phyloP scores from a whole-genome alignment of 148 eudicot genomes.

The Amaranthus cruentus region DNA sequence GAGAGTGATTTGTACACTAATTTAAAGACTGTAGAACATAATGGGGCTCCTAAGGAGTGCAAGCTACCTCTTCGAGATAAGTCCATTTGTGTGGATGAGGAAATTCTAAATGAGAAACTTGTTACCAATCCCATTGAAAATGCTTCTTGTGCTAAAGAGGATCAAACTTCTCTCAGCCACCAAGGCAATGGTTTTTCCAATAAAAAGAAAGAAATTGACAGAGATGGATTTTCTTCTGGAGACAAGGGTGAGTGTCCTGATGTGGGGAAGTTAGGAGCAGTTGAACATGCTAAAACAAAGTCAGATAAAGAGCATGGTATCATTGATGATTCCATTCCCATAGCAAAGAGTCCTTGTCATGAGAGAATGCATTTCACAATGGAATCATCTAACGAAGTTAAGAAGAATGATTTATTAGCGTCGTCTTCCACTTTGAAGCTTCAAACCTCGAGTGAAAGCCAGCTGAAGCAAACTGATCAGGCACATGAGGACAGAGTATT shows the following conservation, averaged over 20 bases:
- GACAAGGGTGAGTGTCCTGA: slow-evolving; percentile 31
- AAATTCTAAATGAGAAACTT: slow-evolving; percentile 30
- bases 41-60: slow-evolving; percentile 39
- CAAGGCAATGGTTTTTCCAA: slow-evolving; percentile 35
- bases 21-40: slow-evolving; percentile 32
- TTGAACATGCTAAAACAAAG: slow-evolving; percentile 29
- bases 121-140: slow-evolving; percentile 30
- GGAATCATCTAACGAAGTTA: slow-evolving; percentile 32
- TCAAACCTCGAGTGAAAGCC: slow-evolving; percentile 36
- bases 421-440: slow-evolving; percentile 34
- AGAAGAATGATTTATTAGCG: slow-evolving; percentile 18
- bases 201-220: slow-evolving; percentile 29
- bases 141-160: slow-evolving; percentile 27
- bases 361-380: slow-evolving; percentile 23
- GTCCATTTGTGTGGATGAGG: slow-evolving; percentile 32
- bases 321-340: slow-evolving; percentile 25
- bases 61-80: slow-evolving; percentile 27
- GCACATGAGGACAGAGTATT: slow-evolving; percentile 79
- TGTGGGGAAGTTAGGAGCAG: slow-evolving; percentile 30
- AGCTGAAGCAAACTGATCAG: slow-evolving; percentile 39
- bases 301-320: slow-evolving; percentile 29
- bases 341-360: slow-evolving; percentile 28
- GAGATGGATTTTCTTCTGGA: slow-evolving; percentile 27
- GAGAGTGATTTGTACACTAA: slow-evolving; percentile 34
- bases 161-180: slow-evolving; percentile 21